phyloP scores from a whole-genome alignment of 169 alveolate genomes.

The Plasmodium malariae region DNA sequence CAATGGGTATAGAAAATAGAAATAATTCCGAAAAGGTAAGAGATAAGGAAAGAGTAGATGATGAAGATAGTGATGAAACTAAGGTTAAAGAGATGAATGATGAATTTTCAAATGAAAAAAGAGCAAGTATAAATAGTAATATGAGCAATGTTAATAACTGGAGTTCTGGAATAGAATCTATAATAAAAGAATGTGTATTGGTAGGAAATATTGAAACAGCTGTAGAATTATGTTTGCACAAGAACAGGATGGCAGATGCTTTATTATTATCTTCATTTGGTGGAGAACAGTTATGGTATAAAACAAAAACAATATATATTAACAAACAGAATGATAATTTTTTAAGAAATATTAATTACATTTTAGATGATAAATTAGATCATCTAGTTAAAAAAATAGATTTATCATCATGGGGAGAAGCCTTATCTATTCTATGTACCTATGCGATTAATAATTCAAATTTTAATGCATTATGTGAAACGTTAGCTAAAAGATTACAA shows the following conservation, averaged over 20 bases:
- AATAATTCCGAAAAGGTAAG: not conserved
- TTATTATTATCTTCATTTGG: slow-evolving; percentile 85
- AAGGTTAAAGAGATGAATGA: not conserved
- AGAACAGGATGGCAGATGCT: slow-evolving; percentile 80
- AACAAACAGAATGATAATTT: slow-evolving; percentile 76
- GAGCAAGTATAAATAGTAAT: not conserved
- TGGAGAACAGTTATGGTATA: slow-evolving; percentile 82
- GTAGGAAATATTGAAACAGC: slow-evolving; percentile 84
- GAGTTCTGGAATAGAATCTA: slow-evolving; percentile 73
- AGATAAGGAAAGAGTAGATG: not conserved
- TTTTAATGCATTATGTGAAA: slow-evolving; percentile 77
- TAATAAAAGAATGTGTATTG: slow-evolving; percentile 75
- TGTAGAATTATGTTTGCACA: slow-evolving; percentile 80
- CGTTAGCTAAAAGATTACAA: slow-evolving; percentile 81
- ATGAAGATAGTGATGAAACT: not conserved
- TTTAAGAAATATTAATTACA: slow-evolving; percentile 76
- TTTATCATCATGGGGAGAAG: slow-evolving; percentile 82
- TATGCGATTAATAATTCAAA: slow-evolving; percentile 70
- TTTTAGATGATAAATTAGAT: slow-evolving; percentile 80
- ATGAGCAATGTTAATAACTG: not conserved
- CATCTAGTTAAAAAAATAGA: slow-evolving; percentile 76
- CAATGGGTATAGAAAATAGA: not conserved
- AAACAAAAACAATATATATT: slow-evolving; percentile 75
- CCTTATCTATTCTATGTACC: slow-evolving; percentile 79
- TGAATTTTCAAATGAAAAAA: not conserved